Evolutionary conservation across 495 filamentous ascomycete genomes (phyloP).

Genomic region (Hypoxylon fragiforme): DNA sequence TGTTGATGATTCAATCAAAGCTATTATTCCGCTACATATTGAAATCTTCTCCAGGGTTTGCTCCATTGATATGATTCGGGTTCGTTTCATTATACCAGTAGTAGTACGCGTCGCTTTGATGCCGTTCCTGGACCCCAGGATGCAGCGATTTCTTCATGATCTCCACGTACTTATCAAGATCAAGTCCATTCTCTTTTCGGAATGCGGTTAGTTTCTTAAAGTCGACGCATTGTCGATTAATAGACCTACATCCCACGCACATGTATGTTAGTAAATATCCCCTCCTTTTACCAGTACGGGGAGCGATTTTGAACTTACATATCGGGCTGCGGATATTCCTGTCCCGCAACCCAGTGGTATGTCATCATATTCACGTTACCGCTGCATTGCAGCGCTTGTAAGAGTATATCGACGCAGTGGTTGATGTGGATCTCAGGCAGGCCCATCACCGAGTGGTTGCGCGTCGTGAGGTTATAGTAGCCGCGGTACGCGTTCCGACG

Average conservation of each 20-base stretch:
- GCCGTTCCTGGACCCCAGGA: slow-evolving; percentile 22
- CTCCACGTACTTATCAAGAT: slow-evolving; percentile 24
- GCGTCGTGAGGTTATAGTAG: slow-evolving; percentile 33
- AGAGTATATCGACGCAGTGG: slow-evolving; percentile 43
- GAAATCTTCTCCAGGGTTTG: slow-evolving; percentile 22
- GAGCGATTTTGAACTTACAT: slow-evolving; percentile 28
- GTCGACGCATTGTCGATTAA: slow-evolving; percentile 27
- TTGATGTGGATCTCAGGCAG: slow-evolving; percentile 33
- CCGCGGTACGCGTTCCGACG: slow-evolving; percentile 39
- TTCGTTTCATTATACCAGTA: slow-evolving; percentile 24
- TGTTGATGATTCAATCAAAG: not conserved
- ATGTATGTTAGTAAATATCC: too few relatives aligned
- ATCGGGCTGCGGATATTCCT: slow-evolving; percentile 44
- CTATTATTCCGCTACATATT: slow-evolving; percentile 13
- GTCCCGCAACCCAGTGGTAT: slow-evolving; percentile 42
- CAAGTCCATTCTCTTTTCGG: slow-evolving; percentile 20
- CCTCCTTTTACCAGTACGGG: too few relatives aligned
- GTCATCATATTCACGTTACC: slow-evolving; percentile 41
- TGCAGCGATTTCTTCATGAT: slow-evolving; percentile 30
- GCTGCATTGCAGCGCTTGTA: slow-evolving; percentile 42
- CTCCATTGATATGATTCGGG: slow-evolving; percentile 27
- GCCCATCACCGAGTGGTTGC: slow-evolving; percentile 18
- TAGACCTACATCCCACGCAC: slow-evolving; percentile 24
- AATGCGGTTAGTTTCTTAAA: slow-evolving; percentile 27
- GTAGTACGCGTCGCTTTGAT: slow-evolving; percentile 26